A percentile compares a stretch with the other conserved stretches of the same genome.
phyloP scores from a whole-genome alignment of 805 yeast genomes.

The Diddensiella santjacobensis region DNA sequence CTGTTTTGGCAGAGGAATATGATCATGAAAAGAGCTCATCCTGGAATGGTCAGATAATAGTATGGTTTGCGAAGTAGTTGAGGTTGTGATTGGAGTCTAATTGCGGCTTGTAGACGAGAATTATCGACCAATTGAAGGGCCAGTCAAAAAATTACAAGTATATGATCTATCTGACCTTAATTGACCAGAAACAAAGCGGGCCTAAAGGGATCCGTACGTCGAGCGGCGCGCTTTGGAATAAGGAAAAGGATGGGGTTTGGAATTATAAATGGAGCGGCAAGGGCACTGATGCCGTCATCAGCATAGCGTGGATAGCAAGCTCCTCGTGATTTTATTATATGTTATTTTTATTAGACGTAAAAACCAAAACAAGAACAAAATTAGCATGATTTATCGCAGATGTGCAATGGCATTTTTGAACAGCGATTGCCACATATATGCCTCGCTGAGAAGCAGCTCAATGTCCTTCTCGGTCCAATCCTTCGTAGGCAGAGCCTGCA shows the following conservation, averaged over 20 bases:
- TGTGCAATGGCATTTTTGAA: slow-evolving; percentile 90
- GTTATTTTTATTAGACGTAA: neutral
- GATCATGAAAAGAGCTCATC: slow-evolving; percentile 13
- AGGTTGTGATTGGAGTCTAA: neutral
- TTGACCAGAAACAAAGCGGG: slow-evolving; percentile 18
- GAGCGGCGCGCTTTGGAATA: slow-evolving; percentile 24
- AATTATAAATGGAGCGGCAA: slow-evolving; percentile 21
- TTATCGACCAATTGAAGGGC: slow-evolving; percentile 8
- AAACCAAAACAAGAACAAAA: slow-evolving; percentile 1
- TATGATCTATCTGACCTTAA: slow-evolving; percentile 20
- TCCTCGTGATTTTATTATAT: slow-evolving; percentile 5
- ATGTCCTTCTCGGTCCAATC: slow-evolving; percentile 86
- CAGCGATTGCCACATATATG: slow-evolving; percentile 92
- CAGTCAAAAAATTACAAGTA: slow-evolving; percentile 23
- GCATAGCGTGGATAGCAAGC: slow-evolving; percentile 25
- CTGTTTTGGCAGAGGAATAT: slow-evolving; percentile 5
- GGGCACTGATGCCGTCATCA: slow-evolving; percentile 22
- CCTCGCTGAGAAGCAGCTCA: slow-evolving; percentile 89
- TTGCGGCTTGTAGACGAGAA: slow-evolving; percentile 8
- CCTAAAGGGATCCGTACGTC: slow-evolving; percentile 24
- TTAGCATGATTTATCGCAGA: slow-evolving; percentile 40
- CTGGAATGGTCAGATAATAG: slow-evolving; percentile 19
- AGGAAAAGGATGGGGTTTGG: slow-evolving; percentile 28
- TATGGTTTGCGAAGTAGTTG: neutral
- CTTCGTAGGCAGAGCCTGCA: slow-evolving; percentile 85